Base-by-base conservation (phyloP, 2,329 filamentous ascomycete genomes). In the Leptographium wingfieldii region DNA sequence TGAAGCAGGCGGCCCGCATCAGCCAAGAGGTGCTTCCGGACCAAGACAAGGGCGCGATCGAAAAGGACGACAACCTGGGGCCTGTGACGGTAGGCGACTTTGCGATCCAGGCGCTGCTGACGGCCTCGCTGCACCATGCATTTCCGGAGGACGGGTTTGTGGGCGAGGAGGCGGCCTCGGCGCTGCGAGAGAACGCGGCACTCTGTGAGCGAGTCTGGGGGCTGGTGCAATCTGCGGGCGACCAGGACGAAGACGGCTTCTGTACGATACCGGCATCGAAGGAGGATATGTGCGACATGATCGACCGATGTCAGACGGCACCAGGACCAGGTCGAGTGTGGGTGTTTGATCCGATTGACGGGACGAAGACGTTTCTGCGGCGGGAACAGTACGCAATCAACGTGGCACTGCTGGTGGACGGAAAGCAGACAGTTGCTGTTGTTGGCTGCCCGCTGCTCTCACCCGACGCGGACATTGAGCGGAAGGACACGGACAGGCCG, bases 321-420 rank as follows among this genome's bases (percentile, higher is more conserved):
- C 70, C 25, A 73, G 73, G 7, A 64, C 56, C 67, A 2, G 76
- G 74, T 9, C 68, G 80, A 16, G 75, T 76, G 10, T 84, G 81
- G 80, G 74, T 84, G 0, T 82, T 84, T 65, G 81, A 84, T 65
- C 81, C 81, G 0, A 83, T 84, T 35, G 81, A 84, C 63, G 81
- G 81, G 9, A 84, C 81, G 2, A 77, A 79, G 69, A 81, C 79
- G 0, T 84, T 80, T 59, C 71, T 84, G 10, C 69, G 72, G 12
- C 76, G 77, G 6, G 71, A 81, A 64, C 74, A 81, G 55, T 84
- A 83, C 64, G 81, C 79, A 60, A 78, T 83, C 68, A 83, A 83
- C 61, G 72, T 81, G 22, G 79, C 74, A 2, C 72, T 84, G 3
- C 67, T 84, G 3, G 71, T 77, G 38, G 77, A 75, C 31, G 77